Evolutionary conservation across 1,284 basidiomycete species (phyloP), one percentile per base, ranked within the genome.

Genomic region (Apiotrichum akiyoshidainum): DNA sequence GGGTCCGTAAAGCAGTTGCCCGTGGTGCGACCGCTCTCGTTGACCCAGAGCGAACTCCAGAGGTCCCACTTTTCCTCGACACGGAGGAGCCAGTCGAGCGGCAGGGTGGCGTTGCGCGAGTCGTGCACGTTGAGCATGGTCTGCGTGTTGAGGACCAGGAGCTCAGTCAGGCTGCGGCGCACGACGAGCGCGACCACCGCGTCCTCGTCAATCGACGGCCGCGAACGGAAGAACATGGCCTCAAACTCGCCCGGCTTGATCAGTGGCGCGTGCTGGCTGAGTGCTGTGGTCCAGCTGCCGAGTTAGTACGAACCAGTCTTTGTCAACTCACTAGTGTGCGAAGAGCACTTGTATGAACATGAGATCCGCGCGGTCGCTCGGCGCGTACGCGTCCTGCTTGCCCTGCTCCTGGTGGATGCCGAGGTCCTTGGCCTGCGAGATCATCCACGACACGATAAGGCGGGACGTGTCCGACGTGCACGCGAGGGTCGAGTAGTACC

Each of bases 171-270:
- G 1, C 53, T 41, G 9, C 60, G 64, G 5, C 58, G 55, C 2
- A 58, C 58, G 7, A 65, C 57, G 22, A 64, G 46, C 10, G 52
- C 52, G 3, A 63, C 48, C 11, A 41, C 42, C 1, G 46, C 34
- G 41, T 54, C 55, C 46, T 16, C 35, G 11, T 60, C 59, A 3
- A 41, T 4, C 7, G 57, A 47, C 7, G 59, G 59, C 16, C 59
- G 55, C 12, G 59, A 60, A 2, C 55, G 51, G 44, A 60, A 60
- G 33, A 16, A 22, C 53, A 59, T 57, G 39, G 31, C 52, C 50
- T 64, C 63, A 52, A 61, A 64, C 52, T 64, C 63, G 34, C 60
- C 60, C 10, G 63, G 59, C n/a, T 53, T 46, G 39, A 61, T 55
- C 45, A 61, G 45, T 1, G 59, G 63, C 6, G 59, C 33, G 12